Base-by-base conservation (phyloP, 768 basidiomycete genomes). In the Rhodotorula kratochvilovae region DNA sequence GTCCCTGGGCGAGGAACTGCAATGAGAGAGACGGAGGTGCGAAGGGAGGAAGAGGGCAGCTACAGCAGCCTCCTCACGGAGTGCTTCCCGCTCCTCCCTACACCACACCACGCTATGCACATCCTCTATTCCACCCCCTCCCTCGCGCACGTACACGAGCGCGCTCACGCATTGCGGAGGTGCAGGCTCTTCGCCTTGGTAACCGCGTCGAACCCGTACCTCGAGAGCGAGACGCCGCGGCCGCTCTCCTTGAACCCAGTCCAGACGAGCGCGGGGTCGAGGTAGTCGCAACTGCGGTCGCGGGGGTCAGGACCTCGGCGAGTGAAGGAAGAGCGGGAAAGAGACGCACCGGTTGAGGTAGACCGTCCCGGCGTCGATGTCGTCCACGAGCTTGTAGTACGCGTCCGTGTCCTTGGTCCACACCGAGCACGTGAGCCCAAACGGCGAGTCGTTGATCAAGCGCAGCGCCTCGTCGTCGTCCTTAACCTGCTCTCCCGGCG, bases 361-460 rank as follows among this genome's bases (percentile, higher is more conserved):
- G 12, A 98, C 92, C 0, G 94, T 99, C 6, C 96, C 96, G 0
- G 89, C 87, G 67, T 94, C 87, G 43, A 98, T 80, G 72, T 86
- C 85, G 61, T 89, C 87, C 13, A 84, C 86, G 35, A 95, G 82
- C 58, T 79, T 80, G 67, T 88, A 76, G 81, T 97, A 96, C 0
- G 85, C 87, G 5, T 80, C 77, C 71, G 89, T 73, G 56, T 79
- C 85, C 76, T 90, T 85, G 2, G 96, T 97, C 96, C 95, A 99
- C 43, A 99, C 80, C 27, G 92, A 93, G 8, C 91, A 92, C 3
- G 95, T 99, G 31, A 99, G 84, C 23, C 96, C 96, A 78, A 94
- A 98, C 0, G 86, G 86, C 25, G 94, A 96, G 80, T 98, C 93
- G 80, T 99, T 98, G 90, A 99, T 99, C 43, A 98, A 85, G 27